phyloP scores from a whole-genome alignment of 768 basidiomycete species.

The Rhizopogon salebrosus region DNA sequence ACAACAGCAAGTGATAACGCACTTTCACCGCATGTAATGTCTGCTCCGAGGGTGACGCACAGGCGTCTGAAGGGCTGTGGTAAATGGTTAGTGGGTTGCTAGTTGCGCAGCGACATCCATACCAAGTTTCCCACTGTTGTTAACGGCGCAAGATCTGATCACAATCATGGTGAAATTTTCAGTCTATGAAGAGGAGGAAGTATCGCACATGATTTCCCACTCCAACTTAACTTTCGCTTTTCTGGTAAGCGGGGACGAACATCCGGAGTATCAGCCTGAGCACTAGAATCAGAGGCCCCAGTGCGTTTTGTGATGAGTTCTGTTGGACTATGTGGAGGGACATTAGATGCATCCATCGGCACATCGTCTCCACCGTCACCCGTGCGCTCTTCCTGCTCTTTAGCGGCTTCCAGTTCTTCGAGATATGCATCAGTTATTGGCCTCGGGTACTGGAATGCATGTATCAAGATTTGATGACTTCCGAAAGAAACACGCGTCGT shows the following conservation, averaged over 20 bases:
- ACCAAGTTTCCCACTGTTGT: conserved; percentile 96
- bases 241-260: conserved; percentile 67
- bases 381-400: conserved; percentile 10
- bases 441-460: conserved; percentile 48
- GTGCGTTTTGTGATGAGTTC: conserved; percentile 29
- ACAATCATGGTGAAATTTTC: conserved; percentile 9
- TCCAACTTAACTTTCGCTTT: conserved; percentile 85
- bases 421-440: conserved; percentile 63
- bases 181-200: conserved; percentile 17
- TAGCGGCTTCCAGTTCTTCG: conserved; percentile 39
- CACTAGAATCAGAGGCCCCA: conserved; percentile 24
- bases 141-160: conserved; percentile 65
- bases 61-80: conserved; percentile 85
- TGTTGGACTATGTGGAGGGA: neutral
- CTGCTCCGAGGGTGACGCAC: conserved; percentile 81
- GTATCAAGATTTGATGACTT: neutral
- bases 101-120: conserved; percentile 17
- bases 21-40: conserved; percentile 96
- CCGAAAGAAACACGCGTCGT: neutral
- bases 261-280: conserved; percentile 58
- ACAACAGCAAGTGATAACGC: conserved; percentile 13
- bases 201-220: conserved; percentile 74
- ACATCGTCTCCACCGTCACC: conserved; percentile 9
- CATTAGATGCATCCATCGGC: neutral
- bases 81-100: neutral